phyloP scores from a whole-genome alignment of 208 protist species.

The Wallacemonas sp. region DNA sequence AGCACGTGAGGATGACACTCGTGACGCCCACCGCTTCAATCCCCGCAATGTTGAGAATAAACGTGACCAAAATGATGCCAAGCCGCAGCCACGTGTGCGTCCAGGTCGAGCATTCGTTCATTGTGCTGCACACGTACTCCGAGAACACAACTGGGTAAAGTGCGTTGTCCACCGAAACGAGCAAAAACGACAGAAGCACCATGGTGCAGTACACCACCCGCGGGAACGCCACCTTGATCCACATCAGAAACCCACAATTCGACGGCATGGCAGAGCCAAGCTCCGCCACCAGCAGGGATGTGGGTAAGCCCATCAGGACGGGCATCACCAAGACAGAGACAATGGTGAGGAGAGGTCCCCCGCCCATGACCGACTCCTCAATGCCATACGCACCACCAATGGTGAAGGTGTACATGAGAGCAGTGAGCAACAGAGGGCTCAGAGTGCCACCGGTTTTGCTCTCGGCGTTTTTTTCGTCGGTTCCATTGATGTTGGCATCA shows the following conservation, averaged over 20 bases:
- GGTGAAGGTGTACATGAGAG: slow-evolving; percentile 82
- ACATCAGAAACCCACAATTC: slow-evolving; percentile 78
- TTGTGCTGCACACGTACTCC: slow-evolving; percentile 68
- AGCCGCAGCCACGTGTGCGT: slow-evolving; percentile 33
- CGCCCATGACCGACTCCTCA: slow-evolving; percentile 82
- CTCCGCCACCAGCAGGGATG: slow-evolving; percentile 72
- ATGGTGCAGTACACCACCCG: slow-evolving; percentile 68
- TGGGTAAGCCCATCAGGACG: slow-evolving; percentile 64
- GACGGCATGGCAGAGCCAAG: slow-evolving; percentile 72
- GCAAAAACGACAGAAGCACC: slow-evolving; percentile 57
- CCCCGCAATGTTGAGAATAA: slow-evolving; percentile 64
- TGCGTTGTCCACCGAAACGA: slow-evolving; percentile 74
- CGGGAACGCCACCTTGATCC: slow-evolving; percentile 65
- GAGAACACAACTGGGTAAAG: slow-evolving; percentile 81
- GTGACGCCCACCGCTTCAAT: slow-evolving; percentile 60
- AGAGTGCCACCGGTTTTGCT: slow-evolving; percentile 19
- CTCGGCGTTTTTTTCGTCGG: not conserved
- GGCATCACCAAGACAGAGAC: slow-evolving; percentile 70
- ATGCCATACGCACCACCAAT: slow-evolving; percentile 77
- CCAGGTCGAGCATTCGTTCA: slow-evolving; percentile 16
- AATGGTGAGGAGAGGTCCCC: slow-evolving; percentile 65
- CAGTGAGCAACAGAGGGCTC: slow-evolving; percentile 67
- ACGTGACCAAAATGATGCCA: slow-evolving; percentile 54
- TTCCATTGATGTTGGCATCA: slow-evolving; percentile 4
- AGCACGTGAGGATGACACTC: slow-evolving; percentile 55